A percentile compares a stretch with the other conserved stretches of the same genome.
These are phyloP conservation scores for Cyberlindnera euphorbiae DNA, from an alignment of 805 yeast genomes.

Conservation along the genomic window DNA sequence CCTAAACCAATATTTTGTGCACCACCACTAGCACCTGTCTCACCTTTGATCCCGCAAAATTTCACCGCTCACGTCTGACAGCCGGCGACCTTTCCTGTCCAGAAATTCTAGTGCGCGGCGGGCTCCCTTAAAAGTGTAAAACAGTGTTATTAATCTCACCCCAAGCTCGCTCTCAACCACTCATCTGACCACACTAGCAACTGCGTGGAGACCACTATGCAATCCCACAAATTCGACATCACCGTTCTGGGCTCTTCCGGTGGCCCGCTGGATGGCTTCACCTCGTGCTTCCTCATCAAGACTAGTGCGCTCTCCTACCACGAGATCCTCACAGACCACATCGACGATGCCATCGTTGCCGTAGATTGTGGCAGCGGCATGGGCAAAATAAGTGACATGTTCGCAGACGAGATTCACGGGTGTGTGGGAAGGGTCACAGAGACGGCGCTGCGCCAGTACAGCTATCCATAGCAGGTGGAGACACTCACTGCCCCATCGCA, in stretches of 20 bases:
- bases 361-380: conserved; percentile 82
- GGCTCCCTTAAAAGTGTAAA: too few relatives aligned
- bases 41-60: too few relatives aligned
- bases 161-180: too few relatives aligned
- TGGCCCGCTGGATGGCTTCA: conserved; percentile 72
- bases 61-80: too few relatives aligned
- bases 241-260: conserved; percentile 77
- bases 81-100: too few relatives aligned
- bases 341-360: conserved; percentile 41
- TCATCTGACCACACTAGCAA: too few relatives aligned
- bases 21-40: too few relatives aligned
- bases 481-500: conserved; percentile 5
- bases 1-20: too few relatives aligned
- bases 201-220: too few relatives aligned
- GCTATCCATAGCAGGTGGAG: conserved; percentile 1
- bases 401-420: conserved; percentile 14
- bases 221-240: conserved; percentile 43
- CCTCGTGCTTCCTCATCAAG: conserved; percentile 65
- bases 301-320: conserved; percentile 41
- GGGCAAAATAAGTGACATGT: conserved; percentile 44
- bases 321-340: conserved; percentile 27
- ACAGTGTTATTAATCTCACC: too few relatives aligned
- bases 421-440: conserved; percentile 7
- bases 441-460: conserved; percentile 11
- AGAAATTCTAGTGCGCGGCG: too few relatives aligned